Evolutionary conservation across 345 rosid species (phyloP), one percentile per base, ranked within the genome.

Genomic region (Dimocarpus longan): DNA sequence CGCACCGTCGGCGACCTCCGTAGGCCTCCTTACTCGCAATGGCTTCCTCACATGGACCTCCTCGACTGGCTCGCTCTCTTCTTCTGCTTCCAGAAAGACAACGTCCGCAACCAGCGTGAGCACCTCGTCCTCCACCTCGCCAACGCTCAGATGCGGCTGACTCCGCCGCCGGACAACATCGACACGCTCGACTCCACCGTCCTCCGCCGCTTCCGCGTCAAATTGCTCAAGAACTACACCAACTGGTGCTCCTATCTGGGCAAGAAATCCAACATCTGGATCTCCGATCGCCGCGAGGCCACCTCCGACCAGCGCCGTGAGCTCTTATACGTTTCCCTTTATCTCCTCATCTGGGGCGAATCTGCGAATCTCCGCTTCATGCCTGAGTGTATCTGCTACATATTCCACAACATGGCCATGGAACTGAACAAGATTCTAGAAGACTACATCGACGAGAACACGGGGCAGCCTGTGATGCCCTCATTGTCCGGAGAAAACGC

Each of bases 141-240:
- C 10, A 95, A 95, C 79, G 95, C 97, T 22, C 99, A 93, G 91
- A 93, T 95, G 99, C 97, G 99, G 18, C 95, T 93, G 46, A 69
- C 95, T 10, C 97, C 98, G 5, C 99, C 96, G 19, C 98, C 98
- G 26, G 98, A 93, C 56, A 90, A 92, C 76, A 91, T 93, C 76
- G 98, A 95, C 62, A 77, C 93, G 44, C 99, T 95, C 32, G 97
- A 95, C 48, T 74, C 89, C 52, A 5, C 74, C 12, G 98, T 95
- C 37, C 89, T 95, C 26, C 90, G 98, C 28, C 79, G 90, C 12
- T 95, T 93, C 83, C 85, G 99, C 0, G 83, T 85, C 52, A 92
- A 93, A 71, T 86, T 95, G 63, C 88, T 95, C 8, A 85, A 76
- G 80, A 95, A 92, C 82, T 95, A 95, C 84, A 82, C 93, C 11